Evolutionary conservation across 768 basidiomycete species (phyloP).

Genomic region (Boletus pseudo-olivaceus): DNA sequence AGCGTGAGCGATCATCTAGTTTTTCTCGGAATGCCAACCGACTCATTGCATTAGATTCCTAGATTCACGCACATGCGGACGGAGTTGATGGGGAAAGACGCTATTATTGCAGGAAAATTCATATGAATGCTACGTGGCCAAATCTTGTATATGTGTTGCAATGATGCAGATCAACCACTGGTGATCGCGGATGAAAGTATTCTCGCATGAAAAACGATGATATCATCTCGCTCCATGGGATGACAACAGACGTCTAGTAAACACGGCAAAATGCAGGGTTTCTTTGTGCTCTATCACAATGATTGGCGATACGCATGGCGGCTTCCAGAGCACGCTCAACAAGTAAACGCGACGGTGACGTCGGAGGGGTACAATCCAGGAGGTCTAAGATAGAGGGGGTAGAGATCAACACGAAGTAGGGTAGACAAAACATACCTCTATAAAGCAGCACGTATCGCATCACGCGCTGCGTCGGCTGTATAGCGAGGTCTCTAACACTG

Average conservation of each 20-base stretch:
- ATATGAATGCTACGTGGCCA: constrained; percentile 1
- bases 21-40: neutral
- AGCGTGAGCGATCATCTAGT: constrained; percentile 6
- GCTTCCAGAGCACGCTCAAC: constrained; percentile 58
- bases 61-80: constrained; percentile 29
- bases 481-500: constrained; percentile 55
- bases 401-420: neutral
- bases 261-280: constrained; percentile 44
- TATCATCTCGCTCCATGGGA: neutral
- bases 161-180: neutral
- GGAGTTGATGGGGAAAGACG: constrained; percentile 31
- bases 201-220: neutral
- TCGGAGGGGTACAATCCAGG: constrained; percentile 44
- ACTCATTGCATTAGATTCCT: constrained; percentile 15
- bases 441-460: constrained; percentile 61
- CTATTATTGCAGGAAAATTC: constrained; percentile 29
- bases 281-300: constrained; percentile 58
- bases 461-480: constrained; percentile 61
- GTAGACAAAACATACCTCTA: constrained; percentile 41
- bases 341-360: constrained; percentile 47
- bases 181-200: neutral
- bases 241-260: constrained; percentile 6
- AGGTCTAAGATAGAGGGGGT: constrained; percentile 40
- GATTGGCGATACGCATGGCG: constrained; percentile 54
- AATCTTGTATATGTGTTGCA: neutral